phyloP scores from a whole-genome alignment of 331 rosid genomes.

The Cydonia oblonga region DNA sequence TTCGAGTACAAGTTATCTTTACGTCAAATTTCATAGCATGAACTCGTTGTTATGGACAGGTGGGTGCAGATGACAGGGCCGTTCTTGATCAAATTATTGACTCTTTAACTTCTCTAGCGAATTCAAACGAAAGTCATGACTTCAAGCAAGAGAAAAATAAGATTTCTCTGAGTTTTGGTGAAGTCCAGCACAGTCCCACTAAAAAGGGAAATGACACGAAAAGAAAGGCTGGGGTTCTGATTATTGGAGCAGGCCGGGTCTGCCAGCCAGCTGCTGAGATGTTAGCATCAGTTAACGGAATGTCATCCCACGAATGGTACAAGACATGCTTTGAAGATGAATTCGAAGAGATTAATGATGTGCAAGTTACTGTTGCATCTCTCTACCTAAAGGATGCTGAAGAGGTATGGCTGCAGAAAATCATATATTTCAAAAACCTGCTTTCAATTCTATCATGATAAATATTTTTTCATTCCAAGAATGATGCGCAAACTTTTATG shows the following conservation, averaged over 20 bases:
- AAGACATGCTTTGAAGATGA: conserved; percentile 43
- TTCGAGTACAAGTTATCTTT: background rate
- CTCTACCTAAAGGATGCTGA: conserved; percentile 80
- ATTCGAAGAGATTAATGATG: conserved; percentile 42
- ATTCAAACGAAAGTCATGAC: conserved; percentile 29
- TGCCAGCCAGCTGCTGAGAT: conserved; percentile 88
- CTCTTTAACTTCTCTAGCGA: conserved; percentile 66
- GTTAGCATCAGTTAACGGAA: conserved; percentile 51
- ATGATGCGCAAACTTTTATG: background rate
- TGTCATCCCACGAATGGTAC: conserved; percentile 31
- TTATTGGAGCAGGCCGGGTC: conserved; percentile 94
- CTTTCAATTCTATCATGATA: background rate
- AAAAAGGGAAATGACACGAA: conserved; percentile 30
- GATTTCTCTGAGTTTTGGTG: conserved; percentile 55
- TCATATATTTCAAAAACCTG: background rate
- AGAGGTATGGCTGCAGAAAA: conserved; percentile 35
- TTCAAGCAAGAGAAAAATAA: conserved; percentile 34
- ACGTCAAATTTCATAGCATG: background rate
- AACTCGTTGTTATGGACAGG: conserved; percentile 40
- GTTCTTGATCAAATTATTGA: conserved; percentile 67
- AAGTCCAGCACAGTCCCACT: conserved; percentile 35
- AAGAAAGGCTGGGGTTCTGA: conserved; percentile 61
- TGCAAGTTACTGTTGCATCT: conserved; percentile 88
- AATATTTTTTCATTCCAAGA: too few relatives aligned
- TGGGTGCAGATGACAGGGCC: conserved; percentile 65